Base-by-base conservation (phyloP, 306 rosid species). In the Castanea mollissima region DNA sequence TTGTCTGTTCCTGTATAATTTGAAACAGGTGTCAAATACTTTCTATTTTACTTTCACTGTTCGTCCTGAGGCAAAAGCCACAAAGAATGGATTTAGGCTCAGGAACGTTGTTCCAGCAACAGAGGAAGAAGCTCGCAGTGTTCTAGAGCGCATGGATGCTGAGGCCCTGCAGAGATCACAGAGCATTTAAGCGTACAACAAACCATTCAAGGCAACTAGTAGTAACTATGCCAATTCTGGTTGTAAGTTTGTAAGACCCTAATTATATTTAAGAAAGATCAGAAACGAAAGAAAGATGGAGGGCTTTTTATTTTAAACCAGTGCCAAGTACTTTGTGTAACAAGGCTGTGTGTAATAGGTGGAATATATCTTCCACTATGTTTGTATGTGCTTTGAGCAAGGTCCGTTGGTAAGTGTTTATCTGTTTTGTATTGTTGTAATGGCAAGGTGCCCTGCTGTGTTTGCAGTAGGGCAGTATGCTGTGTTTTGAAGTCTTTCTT, bases 91-190 rank as follows among this genome's bases (percentile, higher is more conserved):
- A 75, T 84, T 83, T 32, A 91, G 77, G 74, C 83, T 95, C 71
- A 81, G 94, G 55, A 90, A 84, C 2, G 97, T 93, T 52, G 98
- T 95, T 80, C 99, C 98, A 0, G 89, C 97, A n/a, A 91, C 99
- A 1, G 99, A 89, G 86, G 99, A 95, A 87, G 99, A 93, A 90
- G 99, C 99, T 0, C 90, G 80, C 16, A 92, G 86, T 4, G 83
- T 95, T 58, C 81, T 95, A 44, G 97, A 91, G 79, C 94, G 94
- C 65, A 89, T 90, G 87, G 98, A 90, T 83, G 93, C 97, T 52
- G 96, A 89, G 74, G 83, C 85, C 80, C 78, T 88, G 88, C 85
- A 79, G 20, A 46, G 73, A 62, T 27, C 21, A 35, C 56, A 25
- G n/a, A 49, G 16, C 49, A 69, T 62, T 46, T 68, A 59, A 44